Evolutionary conservation across 2,329 filamentous ascomycete genomes (phyloP).

Genomic region (Periconia sp.): DNA sequence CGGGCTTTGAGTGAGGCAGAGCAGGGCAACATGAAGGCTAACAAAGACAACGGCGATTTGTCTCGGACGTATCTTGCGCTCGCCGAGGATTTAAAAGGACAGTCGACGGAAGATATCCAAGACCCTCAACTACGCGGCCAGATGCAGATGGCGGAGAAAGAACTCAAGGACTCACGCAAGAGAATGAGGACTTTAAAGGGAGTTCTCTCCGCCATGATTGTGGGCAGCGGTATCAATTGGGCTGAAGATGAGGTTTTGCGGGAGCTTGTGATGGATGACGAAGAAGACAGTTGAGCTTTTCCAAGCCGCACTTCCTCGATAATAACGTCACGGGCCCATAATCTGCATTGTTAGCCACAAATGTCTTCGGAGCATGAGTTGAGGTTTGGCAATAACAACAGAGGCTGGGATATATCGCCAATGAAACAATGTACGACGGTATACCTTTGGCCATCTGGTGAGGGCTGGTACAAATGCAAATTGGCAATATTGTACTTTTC

Average conservation of each 20-base stretch:
- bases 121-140: constrained; percentile 58
- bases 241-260: constrained; percentile 67
- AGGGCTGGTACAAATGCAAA: not conserved
- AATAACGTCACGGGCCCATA: no score
- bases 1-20: constrained; percentile 60
- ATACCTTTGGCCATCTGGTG: not conserved
- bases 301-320: not conserved
- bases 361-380: not conserved
- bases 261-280: constrained; percentile 72
- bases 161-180: constrained; percentile 64
- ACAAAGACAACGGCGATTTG: constrained; percentile 63
- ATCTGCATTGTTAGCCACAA: not conserved
- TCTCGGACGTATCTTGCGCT: constrained; percentile 66
- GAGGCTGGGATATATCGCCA: not conserved
- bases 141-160: constrained; percentile 60
- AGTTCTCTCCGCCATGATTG: constrained; percentile 75
- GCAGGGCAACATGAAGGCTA: constrained; percentile 59
- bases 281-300: constrained; percentile 39
- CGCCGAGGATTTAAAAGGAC: constrained; percentile 57
- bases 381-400: not conserved
- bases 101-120: constrained; percentile 57
- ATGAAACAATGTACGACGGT: not conserved
- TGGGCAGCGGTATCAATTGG: constrained; percentile 83
- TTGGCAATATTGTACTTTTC: not conserved
- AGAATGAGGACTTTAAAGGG: constrained; percentile 76